phyloP scores from a whole-genome alignment of 1,284 basidiomycete species.

The Ceratobasidium papillatum region DNA sequence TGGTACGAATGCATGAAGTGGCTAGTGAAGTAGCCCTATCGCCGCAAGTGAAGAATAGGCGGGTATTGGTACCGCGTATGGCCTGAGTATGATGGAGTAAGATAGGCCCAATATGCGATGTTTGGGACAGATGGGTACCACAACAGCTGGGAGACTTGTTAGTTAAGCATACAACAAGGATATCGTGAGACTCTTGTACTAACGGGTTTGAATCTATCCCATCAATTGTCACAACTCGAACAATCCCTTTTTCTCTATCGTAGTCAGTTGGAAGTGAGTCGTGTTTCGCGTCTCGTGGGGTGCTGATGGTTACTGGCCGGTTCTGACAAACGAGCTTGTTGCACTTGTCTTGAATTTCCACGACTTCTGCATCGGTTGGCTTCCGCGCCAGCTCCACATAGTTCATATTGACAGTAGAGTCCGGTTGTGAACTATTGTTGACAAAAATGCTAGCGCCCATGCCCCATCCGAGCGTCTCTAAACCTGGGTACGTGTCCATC shows the following conservation, averaged over 20 bases:
- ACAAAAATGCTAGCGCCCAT: conserved; percentile 31
- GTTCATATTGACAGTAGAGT: background rate
- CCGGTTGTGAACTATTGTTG: background rate
- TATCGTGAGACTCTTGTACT: background rate
- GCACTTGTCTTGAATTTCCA: conserved; percentile 37
- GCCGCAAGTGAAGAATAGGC: conserved; percentile 29
- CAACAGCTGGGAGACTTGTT: conserved; percentile 22
- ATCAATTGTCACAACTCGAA: conserved; percentile 40
- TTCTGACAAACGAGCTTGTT: conserved; percentile 35
- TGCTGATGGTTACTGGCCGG: conserved; percentile 15
- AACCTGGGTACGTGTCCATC: conserved; percentile 36
- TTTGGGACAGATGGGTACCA: conserved; percentile 40
- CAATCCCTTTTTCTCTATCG: conserved; percentile 35
- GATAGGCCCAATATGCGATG: conserved; percentile 30
- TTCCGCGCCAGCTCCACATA: conserved; percentile 36
- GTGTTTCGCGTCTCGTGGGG: conserved; percentile 14
- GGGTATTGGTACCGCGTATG: conserved; percentile 39
- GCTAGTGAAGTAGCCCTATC: conserved; percentile 9
- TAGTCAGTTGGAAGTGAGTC: conserved; percentile 37
- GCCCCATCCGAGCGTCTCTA: conserved; percentile 41
- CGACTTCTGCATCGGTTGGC: conserved; percentile 35
- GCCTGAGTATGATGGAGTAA: conserved; percentile 36
- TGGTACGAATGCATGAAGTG: conserved; percentile 8
- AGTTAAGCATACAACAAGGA: background rate
- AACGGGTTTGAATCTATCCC: conserved; percentile 40